These are phyloP conservation scores for Macrotyloma uniflorum DNA, from an alignment of 306 rosid genomes.

Conservation along the genomic window DNA sequence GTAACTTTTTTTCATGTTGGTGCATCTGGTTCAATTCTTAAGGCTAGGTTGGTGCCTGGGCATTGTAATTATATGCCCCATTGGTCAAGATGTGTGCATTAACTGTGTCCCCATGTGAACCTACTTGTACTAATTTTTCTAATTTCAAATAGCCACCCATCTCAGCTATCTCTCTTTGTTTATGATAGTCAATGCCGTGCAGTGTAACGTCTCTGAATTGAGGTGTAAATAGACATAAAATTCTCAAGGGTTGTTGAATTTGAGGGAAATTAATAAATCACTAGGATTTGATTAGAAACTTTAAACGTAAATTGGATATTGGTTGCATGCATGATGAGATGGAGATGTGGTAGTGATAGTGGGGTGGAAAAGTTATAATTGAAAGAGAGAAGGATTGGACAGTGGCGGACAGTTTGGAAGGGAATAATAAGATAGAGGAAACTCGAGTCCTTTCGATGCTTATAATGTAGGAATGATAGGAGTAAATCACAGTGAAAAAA, in stretches of 20 bases:
- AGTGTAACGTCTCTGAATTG: constrained; percentile 30
- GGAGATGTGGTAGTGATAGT: constrained; percentile 19
- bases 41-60: neutral
- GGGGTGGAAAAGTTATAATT: constrained; percentile 23
- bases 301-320: neutral
- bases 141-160: neutral
- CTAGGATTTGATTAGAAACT: neutral
- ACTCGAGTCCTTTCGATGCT: constrained; percentile 40
- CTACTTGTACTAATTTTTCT: constrained; percentile 9
- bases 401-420: constrained; percentile 10
- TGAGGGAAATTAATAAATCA: constrained; percentile 3
- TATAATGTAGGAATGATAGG: constrained; percentile 40
- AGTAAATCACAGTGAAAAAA: constrained; percentile 2
- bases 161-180: neutral
- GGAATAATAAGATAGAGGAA: constrained; percentile 26
- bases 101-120: constrained; percentile 44
- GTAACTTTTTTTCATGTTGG: constrained; percentile 1
- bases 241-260: constrained; percentile 19
- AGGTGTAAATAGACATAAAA: constrained; percentile 30
- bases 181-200: constrained; percentile 48
- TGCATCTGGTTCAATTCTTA: neutral
- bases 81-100: constrained; percentile 27
- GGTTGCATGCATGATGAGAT: constrained; percentile 5
- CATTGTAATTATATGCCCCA: neutral
- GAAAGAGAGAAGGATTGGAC: constrained; percentile 18